Conservation (phyloP, 768 basidiomycete genomes). For the Pisolithus albus region DNA sequence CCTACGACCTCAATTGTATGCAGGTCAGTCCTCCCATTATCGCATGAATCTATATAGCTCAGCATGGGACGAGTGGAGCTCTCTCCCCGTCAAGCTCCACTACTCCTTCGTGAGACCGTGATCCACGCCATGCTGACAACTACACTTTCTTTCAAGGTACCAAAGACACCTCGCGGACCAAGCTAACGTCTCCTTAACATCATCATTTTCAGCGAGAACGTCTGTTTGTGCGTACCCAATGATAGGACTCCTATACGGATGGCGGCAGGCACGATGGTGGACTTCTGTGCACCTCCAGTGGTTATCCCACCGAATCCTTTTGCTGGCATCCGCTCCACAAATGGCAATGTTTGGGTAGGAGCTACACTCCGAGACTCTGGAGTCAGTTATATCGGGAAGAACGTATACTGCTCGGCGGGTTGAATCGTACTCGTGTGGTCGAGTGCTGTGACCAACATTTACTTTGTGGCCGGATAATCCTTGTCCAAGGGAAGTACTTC, state of each 20-base stretch:
- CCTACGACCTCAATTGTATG: background rate
- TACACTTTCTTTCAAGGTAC: constrained; percentile 6
- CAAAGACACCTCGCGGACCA: constrained; percentile 35
- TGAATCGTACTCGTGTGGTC: constrained; percentile 19
- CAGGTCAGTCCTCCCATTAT: constrained; percentile 9
- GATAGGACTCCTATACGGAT: constrained; percentile 45
- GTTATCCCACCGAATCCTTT: constrained; percentile 36
- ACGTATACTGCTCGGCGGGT: background rate
- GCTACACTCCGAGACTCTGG: constrained; percentile 46
- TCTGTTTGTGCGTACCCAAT: background rate
- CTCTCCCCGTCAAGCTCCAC: too few species aligned
- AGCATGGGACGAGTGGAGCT: too few species aligned
- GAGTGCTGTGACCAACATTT: constrained; percentile 42
- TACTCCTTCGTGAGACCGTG: background rate
- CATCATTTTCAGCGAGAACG: background rate
- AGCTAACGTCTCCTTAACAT: constrained; percentile 2
- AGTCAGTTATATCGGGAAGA: constrained; percentile 23
- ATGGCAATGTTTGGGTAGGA: constrained; percentile 46
- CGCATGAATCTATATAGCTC: too few species aligned
- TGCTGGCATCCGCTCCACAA: constrained; percentile 48
- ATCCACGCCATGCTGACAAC: constrained; percentile 7
- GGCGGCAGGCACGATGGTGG: constrained; percentile 44
- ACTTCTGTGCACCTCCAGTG: constrained; percentile 33
- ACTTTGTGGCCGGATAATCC: constrained; percentile 47
- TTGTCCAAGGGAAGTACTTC: constrained; percentile 36